These are phyloP conservation scores for Cicer cuneatum DNA, from an alignment of 306 rosid species.

Conservation along the genomic window DNA sequence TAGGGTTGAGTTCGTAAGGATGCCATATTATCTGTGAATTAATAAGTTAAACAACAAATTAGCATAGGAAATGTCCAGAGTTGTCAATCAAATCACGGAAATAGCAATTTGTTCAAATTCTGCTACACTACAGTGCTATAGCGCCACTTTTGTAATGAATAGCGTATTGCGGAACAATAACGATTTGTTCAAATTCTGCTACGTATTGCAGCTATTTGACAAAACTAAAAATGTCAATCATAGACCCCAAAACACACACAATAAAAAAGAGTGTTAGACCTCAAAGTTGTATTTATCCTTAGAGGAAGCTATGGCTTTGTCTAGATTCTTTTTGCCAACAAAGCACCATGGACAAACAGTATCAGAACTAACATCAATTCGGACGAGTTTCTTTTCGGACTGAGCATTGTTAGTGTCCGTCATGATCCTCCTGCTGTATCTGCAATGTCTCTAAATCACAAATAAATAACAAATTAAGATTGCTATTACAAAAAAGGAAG, in stretches of 20 bases:
- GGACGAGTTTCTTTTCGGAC: constrained; percentile 62
- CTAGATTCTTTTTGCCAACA: constrained; percentile 84
- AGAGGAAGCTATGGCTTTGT: constrained; percentile 73
- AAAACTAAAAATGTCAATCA: not conserved
- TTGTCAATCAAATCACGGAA: not conserved
- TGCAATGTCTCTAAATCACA: constrained; percentile 46
- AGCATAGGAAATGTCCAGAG: not conserved
- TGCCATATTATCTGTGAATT: constrained; percentile 78
- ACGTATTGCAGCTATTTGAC: not conserved
- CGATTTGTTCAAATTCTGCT: too few relatives aligned
- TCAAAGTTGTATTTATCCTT: constrained; percentile 71
- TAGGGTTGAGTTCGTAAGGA: constrained; percentile 78
- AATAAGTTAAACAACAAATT: constrained; percentile 28
- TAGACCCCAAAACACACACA: constrained; percentile 8
- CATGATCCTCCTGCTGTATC: constrained; percentile 62
- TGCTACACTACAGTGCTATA: not conserved
- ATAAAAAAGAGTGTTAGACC: constrained; percentile 48
- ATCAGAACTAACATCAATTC: constrained; percentile 75
- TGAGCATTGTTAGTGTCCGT: constrained; percentile 48
- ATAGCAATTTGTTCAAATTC: not conserved
- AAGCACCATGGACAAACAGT: constrained; percentile 95
- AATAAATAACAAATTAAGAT: constrained; percentile 24
- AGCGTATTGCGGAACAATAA: not conserved
- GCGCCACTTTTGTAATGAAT: not conserved
- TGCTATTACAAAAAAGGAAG: constrained; percentile 31